Base-by-base conservation (phyloP, 495 filamentous ascomycete genomes). In the Penicillium longicatenatum region DNA sequence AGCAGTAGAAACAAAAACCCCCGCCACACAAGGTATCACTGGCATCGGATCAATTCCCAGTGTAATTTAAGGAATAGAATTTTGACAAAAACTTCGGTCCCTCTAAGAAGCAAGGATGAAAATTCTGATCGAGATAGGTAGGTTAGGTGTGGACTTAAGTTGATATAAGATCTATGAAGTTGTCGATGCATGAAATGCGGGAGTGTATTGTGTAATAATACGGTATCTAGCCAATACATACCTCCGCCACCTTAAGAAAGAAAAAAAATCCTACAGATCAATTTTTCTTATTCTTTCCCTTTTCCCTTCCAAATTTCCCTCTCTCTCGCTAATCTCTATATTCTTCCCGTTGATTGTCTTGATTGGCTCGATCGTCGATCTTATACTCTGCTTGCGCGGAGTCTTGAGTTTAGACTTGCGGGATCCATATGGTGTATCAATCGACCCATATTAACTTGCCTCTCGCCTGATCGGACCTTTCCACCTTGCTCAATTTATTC, bases 361-460 rank as follows among this genome's bases (percentile, higher is more conserved):
- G 24, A 58, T 66, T 64, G 56, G 61, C 26, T 54, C 54, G 54
- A 67, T 62, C 57, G 51, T 44, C 55, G 59, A 58, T 58, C 58
- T 47, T 47, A 21, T 26, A 21, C 24, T 52, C 48, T 55, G n/a
- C 29, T 64, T 52, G 48, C 53, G 61, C 51, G 62, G 55, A 55
- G 30, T 35, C 50, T 39, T 48, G 57, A 49, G 45, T 58, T 65
- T 67, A 67, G 59, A 62, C 62, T 65, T 59, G 55, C 65, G 65
- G 65, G 65, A 66, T 68, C 65, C 65, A 66, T 68, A 60, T 59
- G 59, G 63, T 57, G 60, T 64, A 66, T 68, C 62, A 37, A 55
- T 59, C 33, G 46, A 44, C 42, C 47, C 56, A 46, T 55, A 47
- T 44, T 35, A 21, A 48, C 45, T 44, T 43, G 30, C 45, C 52